phyloP scores from a whole-genome alignment of 1,284 basidiomycete genomes.

The Tylopilus orsonianus region DNA sequence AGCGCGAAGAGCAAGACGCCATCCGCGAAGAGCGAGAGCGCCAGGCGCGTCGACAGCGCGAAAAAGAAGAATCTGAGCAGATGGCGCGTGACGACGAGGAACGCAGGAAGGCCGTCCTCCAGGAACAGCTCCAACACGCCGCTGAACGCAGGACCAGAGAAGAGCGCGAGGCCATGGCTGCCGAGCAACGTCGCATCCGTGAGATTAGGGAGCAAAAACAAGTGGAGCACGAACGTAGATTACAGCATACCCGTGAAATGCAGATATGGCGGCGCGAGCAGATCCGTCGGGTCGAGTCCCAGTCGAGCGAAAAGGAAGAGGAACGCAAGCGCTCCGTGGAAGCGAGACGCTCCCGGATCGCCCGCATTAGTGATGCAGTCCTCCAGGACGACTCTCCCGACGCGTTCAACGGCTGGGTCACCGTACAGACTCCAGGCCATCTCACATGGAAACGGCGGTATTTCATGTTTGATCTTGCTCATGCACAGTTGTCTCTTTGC shows the following conservation, averaged over 20 bases:
- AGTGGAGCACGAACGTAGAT: conserved; percentile 48
- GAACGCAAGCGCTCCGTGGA: conserved; percentile 41
- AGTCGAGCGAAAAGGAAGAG: conserved; percentile 45
- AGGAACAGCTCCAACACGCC: conserved; percentile 50
- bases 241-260: conserved; percentile 52
- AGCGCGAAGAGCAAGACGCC: conserved; percentile 50
- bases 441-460: conserved; percentile 67
- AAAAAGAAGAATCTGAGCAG: conserved; percentile 47
- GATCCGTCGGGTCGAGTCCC: conserved; percentile 45
- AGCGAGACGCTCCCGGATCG: conserved; percentile 48
- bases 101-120: conserved; percentile 43
- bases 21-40: conserved; percentile 50
- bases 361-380: conserved; percentile 43
- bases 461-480: conserved; percentile 54
- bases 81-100: conserved; percentile 53
- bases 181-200: conserved; percentile 47
- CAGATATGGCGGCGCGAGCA: conserved; percentile 59
- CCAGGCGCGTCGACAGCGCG: conserved; percentile 44
- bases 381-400: conserved; percentile 39
- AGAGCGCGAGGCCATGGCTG: conserved; percentile 48
- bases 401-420: conserved; percentile 63
- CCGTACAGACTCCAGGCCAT: conserved; percentile 56
- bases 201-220: conserved; percentile 52
- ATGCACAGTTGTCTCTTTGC: conserved; percentile 48
- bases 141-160: conserved; percentile 45